Percentiles rank a stretch among this genome's conserved stretches.
Evolutionary conservation across 1,284 basidiomycete species (phyloP).

Genomic region (Mycena citricolor): DNA sequence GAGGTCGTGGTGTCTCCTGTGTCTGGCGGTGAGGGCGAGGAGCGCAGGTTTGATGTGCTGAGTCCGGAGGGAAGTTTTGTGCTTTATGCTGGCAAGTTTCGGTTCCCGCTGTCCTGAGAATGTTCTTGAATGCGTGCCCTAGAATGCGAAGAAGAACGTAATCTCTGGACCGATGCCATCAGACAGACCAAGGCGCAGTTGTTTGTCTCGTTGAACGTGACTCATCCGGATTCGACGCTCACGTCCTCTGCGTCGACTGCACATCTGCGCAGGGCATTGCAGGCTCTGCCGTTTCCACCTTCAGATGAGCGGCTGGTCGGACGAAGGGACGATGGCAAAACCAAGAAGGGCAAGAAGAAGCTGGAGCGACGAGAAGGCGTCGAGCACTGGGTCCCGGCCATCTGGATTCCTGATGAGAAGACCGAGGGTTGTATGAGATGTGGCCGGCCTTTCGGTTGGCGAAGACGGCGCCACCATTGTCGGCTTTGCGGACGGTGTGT

Average conservation of each 20-base stretch:
- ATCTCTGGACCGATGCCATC: constrained; percentile 70
- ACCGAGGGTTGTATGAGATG: constrained; percentile 85
- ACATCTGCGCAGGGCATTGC: constrained; percentile 68
- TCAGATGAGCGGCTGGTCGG: constrained; percentile 45
- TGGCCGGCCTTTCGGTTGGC: constrained; percentile 73
- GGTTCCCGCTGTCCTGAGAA: constrained; percentile 1
- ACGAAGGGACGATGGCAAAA: constrained; percentile 16
- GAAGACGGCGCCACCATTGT: constrained; percentile 86
- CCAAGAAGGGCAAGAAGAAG: constrained; percentile 24
- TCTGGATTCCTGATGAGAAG: constrained; percentile 89
- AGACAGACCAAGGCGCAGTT: constrained; percentile 72
- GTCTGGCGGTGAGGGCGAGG: constrained; percentile 44
- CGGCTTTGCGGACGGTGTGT: constrained; percentile 86
- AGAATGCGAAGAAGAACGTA: constrained; percentile 60
- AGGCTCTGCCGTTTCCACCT: constrained; percentile 69
- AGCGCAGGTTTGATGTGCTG: constrained; percentile 66
- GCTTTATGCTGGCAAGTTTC: constrained; percentile 62
- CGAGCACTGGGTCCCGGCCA: constrained; percentile 87
- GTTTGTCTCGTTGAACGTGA: constrained; percentile 63
- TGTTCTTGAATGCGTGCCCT: constrained; percentile 5
- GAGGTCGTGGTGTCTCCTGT: constrained; percentile 73
- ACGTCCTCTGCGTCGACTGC: constrained; percentile 73
- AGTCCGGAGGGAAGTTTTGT: constrained; percentile 79
- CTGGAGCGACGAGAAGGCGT: constrained; percentile 55
- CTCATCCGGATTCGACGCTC: constrained; percentile 74